Percentiles rank a stretch among this genome's conserved stretches.
Conservation (phyloP, 2,329 filamentous ascomycete species). For the Rhytidhysteron rufulum region DNA sequence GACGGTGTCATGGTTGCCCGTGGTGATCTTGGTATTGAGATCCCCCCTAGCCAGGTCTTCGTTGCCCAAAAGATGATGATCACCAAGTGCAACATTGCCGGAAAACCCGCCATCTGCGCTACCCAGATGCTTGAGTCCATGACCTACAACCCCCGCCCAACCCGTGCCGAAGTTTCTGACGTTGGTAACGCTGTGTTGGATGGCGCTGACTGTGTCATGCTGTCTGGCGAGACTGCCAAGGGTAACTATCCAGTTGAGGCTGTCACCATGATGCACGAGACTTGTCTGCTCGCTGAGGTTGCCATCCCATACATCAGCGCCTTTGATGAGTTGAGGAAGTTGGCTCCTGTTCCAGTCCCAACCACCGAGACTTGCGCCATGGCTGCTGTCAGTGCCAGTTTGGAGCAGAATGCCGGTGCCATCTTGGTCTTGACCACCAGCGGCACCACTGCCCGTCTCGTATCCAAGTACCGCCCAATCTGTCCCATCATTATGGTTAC, state of each 20-base stretch:
- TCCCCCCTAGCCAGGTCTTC: constrained; percentile 96
- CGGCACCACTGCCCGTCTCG: constrained; percentile 86
- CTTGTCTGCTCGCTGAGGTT: constrained; percentile 93
- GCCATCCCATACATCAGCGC: constrained; percentile 95
- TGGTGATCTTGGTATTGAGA: constrained; percentile 98
- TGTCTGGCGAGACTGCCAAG: constrained; percentile 99
- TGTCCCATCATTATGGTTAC: constrained; percentile 99
- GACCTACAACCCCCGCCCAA: constrained; percentile 99
- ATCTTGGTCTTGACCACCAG: constrained; percentile 96
- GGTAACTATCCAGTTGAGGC: constrained; percentile 89
- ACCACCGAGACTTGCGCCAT: constrained; percentile 94
- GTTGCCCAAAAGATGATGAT: constrained; percentile 99
- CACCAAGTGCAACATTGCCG: constrained; percentile 98
- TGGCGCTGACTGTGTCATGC: constrained; percentile 98
- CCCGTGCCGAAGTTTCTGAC: constrained; percentile 96
- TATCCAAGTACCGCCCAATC: constrained; percentile 97
- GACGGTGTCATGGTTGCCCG: constrained; percentile 99
- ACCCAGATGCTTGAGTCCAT: constrained; percentile 99
- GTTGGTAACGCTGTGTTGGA: constrained; percentile 98
- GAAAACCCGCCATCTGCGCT: constrained; percentile 97
- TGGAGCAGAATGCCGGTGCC: constrained; percentile 93
- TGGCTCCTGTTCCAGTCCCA: constrained; percentile 77
- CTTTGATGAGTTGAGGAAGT: constrained; percentile 88
- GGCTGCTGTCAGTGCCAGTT: constrained; percentile 90
- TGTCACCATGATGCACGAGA: constrained; percentile 97